Evolutionary conservation across 345 rosid species (phyloP), one percentile per base, ranked within the genome.

Genomic region (Lenwebbia sp.): DNA sequence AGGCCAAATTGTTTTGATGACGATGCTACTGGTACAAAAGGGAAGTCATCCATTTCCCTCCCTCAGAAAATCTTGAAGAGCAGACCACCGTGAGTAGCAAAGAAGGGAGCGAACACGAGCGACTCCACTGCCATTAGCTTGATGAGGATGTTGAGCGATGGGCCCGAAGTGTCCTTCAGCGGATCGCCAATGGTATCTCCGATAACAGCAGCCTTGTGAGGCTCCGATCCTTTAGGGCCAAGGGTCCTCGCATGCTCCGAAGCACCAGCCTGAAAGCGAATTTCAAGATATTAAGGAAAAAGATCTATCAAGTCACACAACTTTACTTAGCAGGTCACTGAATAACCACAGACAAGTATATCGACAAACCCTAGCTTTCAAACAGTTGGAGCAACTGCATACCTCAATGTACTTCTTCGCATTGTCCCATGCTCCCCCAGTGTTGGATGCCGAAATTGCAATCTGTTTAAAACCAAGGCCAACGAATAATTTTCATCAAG

Each of bases 121-220:
- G 93, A 91, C 85, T 91, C 93, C 23, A 91, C 91, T 13, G 91
- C 92, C 92, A 91, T 91, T 12, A 91, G 91, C 83, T 91, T 91
- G 86, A 91, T 91, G 55, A 91, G 89, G 86, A 91, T 91, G 83
- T 90, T 91, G 26, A 91, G 93, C 30, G 93, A 91, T 78, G 93
- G 93, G n/a, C 93, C 88, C 22, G 88, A 86, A 52, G 88, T 86
- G 82, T 86, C 88, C 88, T 86, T 86, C 26, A 86, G 88, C 3
- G 88, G 88, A 81, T 86, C 88, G 0, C 88, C 88, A 5, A 86
- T 86, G 52, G 88, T 86, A 78, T 86, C 88, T 54, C 88, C 88
- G 51, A 86, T 86, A n/a, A 86, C 88, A 44, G 88, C 88, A 60
- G 88, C 88, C 88, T 86, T 86, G 85, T 86, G 88, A n/a, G 88